Evolutionary conservation across 108 stramenopile species (phyloP), one percentile per base, ranked within the genome.

Genomic region (Mediolabrus comicus): DNA sequence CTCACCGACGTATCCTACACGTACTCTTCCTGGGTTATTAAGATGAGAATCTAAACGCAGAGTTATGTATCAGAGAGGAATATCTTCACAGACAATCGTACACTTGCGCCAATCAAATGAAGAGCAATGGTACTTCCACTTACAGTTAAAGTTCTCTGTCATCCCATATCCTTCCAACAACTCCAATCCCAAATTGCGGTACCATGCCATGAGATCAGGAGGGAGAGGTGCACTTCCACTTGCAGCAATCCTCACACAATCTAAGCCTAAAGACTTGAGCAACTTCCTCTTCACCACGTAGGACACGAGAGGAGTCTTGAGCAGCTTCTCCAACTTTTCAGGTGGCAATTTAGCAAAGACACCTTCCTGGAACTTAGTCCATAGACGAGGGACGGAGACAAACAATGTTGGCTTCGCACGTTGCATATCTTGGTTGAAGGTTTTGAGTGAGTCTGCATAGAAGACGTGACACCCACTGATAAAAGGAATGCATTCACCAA

Each of bases 131-230:
- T 33, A 33, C 33, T 33, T 6, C 5, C 12, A 59, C 67, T 62
- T 51, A 76, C 69, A 91, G 77, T 91, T 91, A 84, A 91, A 91
- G 53, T 91, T 91, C 74, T 91, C 90, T 1, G 90, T 91, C 90
- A 91, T 91, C 12, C 90, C 90, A 69, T 91, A 91, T 29, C 90
- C 90, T 66, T 91, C 90, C 39, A 86, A 53, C 61, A 91, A 69
- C 54, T 91, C 84, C 56, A 91, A 62, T 35, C 90, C 90, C 61
- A 91, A 72, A 9, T 59, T 59, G 46, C 80, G 75, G 56, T 91
- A 91, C 90, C 90, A 91, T 8, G 64, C 53, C 30, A 91, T 39
- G 27, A 91, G 62, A 26, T 75, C 82, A 12, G 64, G 60, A 6
- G 90, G 90, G 41, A 91, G 73, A 7, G 90, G 90, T 3, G 90